Base-by-base conservation (phyloP, 805 yeast genomes). In the Nakazawaea populi region DNA sequence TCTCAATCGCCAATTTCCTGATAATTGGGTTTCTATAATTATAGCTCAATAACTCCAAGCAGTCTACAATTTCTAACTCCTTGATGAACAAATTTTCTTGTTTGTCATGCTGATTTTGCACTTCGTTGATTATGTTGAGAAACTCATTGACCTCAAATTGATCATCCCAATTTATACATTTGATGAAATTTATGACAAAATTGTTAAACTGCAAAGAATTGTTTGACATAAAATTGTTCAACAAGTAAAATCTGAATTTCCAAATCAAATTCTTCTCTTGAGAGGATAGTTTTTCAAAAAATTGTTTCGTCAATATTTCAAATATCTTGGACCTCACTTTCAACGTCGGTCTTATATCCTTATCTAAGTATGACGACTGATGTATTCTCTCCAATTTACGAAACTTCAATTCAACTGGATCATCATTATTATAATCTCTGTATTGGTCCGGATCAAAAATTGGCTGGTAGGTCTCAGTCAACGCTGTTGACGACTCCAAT, bases 361-460 rank as follows among this genome's bases (percentile, higher is more conserved):
- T 82, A 62, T 91, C 98, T 37, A 89, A 67, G 30, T 87, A 77
- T 1, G 88, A 77, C 46, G 85, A 80, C 60, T 87, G 85, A 57
- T 91, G 89, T 46, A 87, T 80, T 65, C 97, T 85, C 55, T 91
- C 94, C 48, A 92, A 68, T 52, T 85, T 82, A 56, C 96, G 81
- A 62, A 86, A 89, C 63, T 92, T 94, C 55, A 82, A 77, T 62
- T 94, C 98, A 27, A 94, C 84, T 1, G 97, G 96, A 59, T 92
- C 96, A 53, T 77, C 80, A 24, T 73, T 69, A 39, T 67, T 70
- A 40, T 41, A 44, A 36, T 54, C 56, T 40, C 56, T 42, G 54
- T 68, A 72, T 58, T 79, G 83, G 55, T 87, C 92, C 0, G 90
- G 90, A 58, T 87, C 94, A 60, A 79, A 81, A 14, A 85, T 75